Evolutionary conservation across 2,329 filamentous ascomycete species (phyloP).

Genomic region (Beauveria sp.): DNA sequence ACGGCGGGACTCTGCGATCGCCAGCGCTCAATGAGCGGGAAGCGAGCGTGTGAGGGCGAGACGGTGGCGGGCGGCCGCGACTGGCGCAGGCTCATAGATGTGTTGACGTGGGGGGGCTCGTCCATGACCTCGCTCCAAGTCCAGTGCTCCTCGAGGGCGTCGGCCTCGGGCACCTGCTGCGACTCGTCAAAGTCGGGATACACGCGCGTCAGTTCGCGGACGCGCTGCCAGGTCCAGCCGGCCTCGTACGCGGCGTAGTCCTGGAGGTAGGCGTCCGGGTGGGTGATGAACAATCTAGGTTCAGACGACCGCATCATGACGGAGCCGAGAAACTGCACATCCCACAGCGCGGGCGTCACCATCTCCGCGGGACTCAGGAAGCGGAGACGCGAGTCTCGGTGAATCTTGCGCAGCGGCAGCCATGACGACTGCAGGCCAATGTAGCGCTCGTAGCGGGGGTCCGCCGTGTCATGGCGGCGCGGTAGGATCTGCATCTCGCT

Average conservation of each 20-base stretch:
- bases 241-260: slow-evolving; percentile 43
- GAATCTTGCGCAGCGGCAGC: slow-evolving; percentile 69
- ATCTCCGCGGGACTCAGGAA: slow-evolving; percentile 67
- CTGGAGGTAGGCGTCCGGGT: slow-evolving; percentile 67
- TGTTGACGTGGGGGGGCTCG: slow-evolving; percentile 39
- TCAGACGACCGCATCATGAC: slow-evolving; percentile 65
- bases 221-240: slow-evolving; percentile 63
- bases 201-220: slow-evolving; percentile 55
- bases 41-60: slow-evolving; percentile 25
- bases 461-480: slow-evolving; percentile 19
- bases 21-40: slow-evolving; percentile 18
- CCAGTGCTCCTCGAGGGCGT: slow-evolving; percentile 61
- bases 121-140: slow-evolving; percentile 58
- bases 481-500: slow-evolving; percentile 33
- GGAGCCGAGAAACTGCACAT: slow-evolving; percentile 60
- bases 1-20: slow-evolving; percentile 25
- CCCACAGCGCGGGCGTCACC: slow-evolving; percentile 65
- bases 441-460: slow-evolving; percentile 32
- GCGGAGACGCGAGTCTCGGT: slow-evolving; percentile 63
- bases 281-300: slow-evolving; percentile 67
- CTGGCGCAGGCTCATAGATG: slow-evolving; percentile 34
- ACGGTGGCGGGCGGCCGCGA: slow-evolving; percentile 29
- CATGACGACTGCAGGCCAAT: slow-evolving; percentile 59
- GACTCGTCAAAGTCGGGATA: slow-evolving; percentile 38
- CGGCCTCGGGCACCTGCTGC: slow-evolving; percentile 49